A percentile compares a stretch with the other conserved stretches of the same genome.
phyloP scores from a whole-genome alignment of 2,329 filamentous ascomycete species.

The Uncinocarpus reesii region DNA sequence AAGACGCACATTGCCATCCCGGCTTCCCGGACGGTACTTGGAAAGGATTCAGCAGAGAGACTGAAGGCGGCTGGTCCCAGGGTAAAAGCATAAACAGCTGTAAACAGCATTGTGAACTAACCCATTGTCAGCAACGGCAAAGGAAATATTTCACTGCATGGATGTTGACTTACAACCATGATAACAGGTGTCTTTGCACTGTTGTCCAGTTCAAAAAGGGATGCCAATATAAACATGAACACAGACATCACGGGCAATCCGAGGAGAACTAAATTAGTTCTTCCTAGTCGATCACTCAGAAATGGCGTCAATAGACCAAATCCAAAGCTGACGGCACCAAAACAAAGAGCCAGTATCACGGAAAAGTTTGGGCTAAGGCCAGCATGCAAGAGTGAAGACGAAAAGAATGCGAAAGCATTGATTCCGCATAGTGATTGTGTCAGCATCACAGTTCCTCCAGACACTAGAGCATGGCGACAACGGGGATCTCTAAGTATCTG shows the following conservation, averaged over 20 bases:
- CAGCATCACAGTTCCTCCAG: slow-evolving; percentile 5
- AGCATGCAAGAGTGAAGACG: slow-evolving; percentile 5
- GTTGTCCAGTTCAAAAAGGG: slow-evolving; percentile 7
- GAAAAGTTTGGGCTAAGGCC: background rate
- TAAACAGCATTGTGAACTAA: slow-evolving; percentile 11
- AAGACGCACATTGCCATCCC: slow-evolving; percentile 12
- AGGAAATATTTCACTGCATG: background rate
- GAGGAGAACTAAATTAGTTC: slow-evolving; percentile 8
- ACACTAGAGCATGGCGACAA: slow-evolving; percentile 10
- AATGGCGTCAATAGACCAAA: slow-evolving; percentile 11
- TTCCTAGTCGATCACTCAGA: slow-evolving; percentile 6
- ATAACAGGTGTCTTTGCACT: slow-evolving; percentile 1
- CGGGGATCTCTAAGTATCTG: slow-evolving; percentile 7
- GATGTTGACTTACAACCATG: slow-evolving; percentile 1
- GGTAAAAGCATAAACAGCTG: slow-evolving; percentile 10
- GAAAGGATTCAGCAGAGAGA: slow-evolving; percentile 11
- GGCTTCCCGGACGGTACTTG: slow-evolving; percentile 10
- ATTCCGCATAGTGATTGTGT: slow-evolving; percentile 10
- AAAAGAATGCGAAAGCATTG: slow-evolving; percentile 11
- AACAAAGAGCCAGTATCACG: slow-evolving; percentile 7
- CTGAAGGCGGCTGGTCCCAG: slow-evolving; percentile 10
- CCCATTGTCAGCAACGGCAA: background rate
- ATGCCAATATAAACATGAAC: slow-evolving; percentile 12
- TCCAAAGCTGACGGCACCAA: slow-evolving; percentile 8
- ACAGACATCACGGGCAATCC: slow-evolving; percentile 9